Base-by-base conservation (phyloP, 352 stramenopile species). In the Sclerospora graminicola region DNA sequence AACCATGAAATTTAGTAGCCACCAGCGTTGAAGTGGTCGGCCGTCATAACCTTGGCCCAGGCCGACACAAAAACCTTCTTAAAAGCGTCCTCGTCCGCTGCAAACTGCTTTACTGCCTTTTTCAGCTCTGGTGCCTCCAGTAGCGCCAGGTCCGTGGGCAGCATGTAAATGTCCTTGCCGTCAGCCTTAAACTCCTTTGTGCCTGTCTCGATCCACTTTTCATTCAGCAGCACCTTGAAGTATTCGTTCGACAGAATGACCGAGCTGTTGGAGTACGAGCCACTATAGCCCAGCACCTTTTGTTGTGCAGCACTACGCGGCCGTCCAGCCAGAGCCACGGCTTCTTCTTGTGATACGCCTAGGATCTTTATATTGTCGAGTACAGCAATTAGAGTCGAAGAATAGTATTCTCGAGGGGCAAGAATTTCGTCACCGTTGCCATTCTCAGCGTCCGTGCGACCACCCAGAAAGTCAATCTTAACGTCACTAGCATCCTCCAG, bases 341-440 rank as follows among this genome's bases (percentile, higher is more conserved):
- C 96, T 54, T 97, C 91, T 26, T 75, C 54, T 49, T 94, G 82
- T 30, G 72, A 76, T 29, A 96, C 94, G 20, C 89, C 84, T 78
- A 97, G 83, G 41, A 92, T 74, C 39, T 86, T 80, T 56, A 98
- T 97, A 36, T 96, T 81, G 49, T 96, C 84, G 24, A 90, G 72
- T 35, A 98, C 66, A 50, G 95, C 84, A 19, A 66, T 62, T 45
- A 78, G 71, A 0, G 76, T 89, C 18, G 53, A 69, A 39, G 59
- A 66, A 26, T 71, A 78, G 42, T 89, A 90, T 54, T 92, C 87
- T 55, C 95, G 50, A 65, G 40, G 89, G 85, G 70, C 97, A 71
- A 44, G 85, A 85, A 32, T 97, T 48, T 49, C 93, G 63, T 51
- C 82, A 8, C 56, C 74, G 13, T 70, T 69, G 15, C 76, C 82